phyloP scores from a whole-genome alignment of 1,284 basidiomycete species.

The Rhizoctonia solani region DNA sequence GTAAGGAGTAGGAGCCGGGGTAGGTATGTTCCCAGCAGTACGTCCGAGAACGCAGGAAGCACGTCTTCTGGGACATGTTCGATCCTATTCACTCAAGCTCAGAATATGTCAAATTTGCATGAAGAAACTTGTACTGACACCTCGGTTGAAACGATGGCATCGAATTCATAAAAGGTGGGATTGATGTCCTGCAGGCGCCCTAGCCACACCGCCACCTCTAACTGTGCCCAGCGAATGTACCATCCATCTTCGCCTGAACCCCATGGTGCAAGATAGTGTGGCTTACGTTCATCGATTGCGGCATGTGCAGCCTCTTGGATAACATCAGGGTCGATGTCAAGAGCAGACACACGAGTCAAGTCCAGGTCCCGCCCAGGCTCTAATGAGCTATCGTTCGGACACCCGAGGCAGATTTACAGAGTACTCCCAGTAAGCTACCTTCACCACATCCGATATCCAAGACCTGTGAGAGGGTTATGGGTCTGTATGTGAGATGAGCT shows the following conservation, averaged over 20 bases:
- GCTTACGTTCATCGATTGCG: conserved; percentile 48
- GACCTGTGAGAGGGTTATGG: conserved; percentile 52
- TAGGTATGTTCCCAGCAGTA: conserved; percentile 81
- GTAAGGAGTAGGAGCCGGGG: conserved; percentile 82
- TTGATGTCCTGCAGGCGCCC: conserved; percentile 82
- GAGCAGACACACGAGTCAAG: conserved; percentile 60
- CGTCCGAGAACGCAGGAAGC: conserved; percentile 76
- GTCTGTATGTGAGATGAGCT: neutral
- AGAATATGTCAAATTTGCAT: neutral
- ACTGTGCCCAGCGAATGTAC: conserved; percentile 68
- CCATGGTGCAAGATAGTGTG: conserved; percentile 22
- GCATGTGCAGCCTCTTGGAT: conserved; percentile 57
- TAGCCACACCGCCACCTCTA: conserved; percentile 77
- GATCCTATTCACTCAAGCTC: conserved; percentile 67
- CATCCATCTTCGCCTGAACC: conserved; percentile 40
- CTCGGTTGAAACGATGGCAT: conserved; percentile 86
- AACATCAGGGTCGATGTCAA: conserved; percentile 62
- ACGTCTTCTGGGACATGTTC: conserved; percentile 80
- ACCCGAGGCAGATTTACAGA: conserved; percentile 74
- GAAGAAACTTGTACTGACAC: conserved; percentile 58
- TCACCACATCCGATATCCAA: conserved; percentile 81
- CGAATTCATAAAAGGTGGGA: conserved; percentile 66
- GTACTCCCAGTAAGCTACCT: conserved; percentile 68
- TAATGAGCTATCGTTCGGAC: conserved; percentile 50
- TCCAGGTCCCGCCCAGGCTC: conserved; percentile 59